Percentiles rank a stretch among this genome's conserved stretches.
These are phyloP conservation scores for Fusarium guadeloupense DNA, from an alignment of 2,329 filamentous ascomycete genomes.

Conservation along the genomic window DNA sequence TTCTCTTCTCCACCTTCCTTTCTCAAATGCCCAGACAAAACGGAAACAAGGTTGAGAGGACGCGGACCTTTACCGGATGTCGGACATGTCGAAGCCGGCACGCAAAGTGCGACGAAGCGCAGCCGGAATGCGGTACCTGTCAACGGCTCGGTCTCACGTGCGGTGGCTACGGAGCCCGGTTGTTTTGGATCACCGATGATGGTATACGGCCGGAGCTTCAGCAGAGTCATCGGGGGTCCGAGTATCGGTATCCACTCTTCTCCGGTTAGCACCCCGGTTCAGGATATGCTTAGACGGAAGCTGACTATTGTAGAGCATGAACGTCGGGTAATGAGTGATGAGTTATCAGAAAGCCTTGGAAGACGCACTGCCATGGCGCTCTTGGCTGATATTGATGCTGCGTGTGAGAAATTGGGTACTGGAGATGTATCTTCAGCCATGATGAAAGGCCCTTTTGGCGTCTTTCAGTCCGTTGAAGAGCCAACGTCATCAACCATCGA, in stretches of 20 bases:
- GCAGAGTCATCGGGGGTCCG: conserved; percentile 40
- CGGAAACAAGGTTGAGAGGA: conserved; percentile 32
- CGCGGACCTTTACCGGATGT: conserved; percentile 48
- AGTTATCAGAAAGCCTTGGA: conserved; percentile 47
- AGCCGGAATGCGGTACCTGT: conserved; percentile 52
- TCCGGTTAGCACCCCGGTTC: conserved; percentile 43
- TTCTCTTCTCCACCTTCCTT: conserved; percentile 35
- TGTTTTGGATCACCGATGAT: conserved; percentile 46
- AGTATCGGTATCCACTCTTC: conserved; percentile 55
- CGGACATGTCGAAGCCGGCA: conserved; percentile 51
- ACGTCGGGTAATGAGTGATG: conserved; percentile 37
- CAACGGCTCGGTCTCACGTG: conserved; percentile 48
- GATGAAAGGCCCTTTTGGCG: conserved; percentile 36
- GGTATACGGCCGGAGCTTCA: conserved; percentile 28
- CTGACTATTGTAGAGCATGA: conserved; percentile 28
- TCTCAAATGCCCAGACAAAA: conserved; percentile 4
- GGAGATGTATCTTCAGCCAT: not conserved
- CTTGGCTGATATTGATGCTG: conserved; percentile 40
- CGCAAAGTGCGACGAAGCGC: conserved; percentile 56
- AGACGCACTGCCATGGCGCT: conserved; percentile 33
- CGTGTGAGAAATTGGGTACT: conserved; percentile 27
- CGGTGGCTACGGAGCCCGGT: conserved; percentile 51
- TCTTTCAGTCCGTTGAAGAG: conserved; percentile 21
- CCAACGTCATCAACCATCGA: not conserved
- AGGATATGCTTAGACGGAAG: not conserved